Conservation (phyloP, 1,284 basidiomycete species). For the Abortiporus biennis region DNA sequence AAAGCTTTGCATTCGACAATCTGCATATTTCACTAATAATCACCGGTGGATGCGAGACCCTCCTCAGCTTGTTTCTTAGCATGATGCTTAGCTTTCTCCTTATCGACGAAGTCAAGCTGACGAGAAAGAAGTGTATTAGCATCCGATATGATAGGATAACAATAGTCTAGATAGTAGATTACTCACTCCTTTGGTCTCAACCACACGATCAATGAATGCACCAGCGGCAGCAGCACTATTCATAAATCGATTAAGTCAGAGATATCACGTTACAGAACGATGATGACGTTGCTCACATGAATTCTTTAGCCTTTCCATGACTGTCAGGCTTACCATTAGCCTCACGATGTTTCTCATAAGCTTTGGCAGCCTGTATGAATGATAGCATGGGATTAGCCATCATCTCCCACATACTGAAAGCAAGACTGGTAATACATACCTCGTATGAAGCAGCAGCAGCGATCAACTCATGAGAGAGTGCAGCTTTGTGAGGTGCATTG, state of each 20-base stretch:
- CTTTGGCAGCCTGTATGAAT: conserved; percentile 35
- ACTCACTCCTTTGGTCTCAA: conserved; percentile 42
- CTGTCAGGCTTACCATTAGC: conserved; percentile 30
- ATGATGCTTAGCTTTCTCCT: conserved; percentile 37
- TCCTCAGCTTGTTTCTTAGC: conserved; percentile 23
- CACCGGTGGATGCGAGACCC: conserved; percentile 13
- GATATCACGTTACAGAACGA: background rate
- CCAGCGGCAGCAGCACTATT: conserved; percentile 34
- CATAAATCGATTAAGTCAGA: conserved; percentile 1
- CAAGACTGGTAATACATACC: conserved; percentile 16
- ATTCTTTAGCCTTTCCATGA: conserved; percentile 34
- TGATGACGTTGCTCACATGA: conserved; percentile 19
- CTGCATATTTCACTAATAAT: too few species aligned
- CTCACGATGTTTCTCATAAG: conserved; percentile 35
- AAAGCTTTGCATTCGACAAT: too few species aligned
- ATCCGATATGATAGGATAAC: too few species aligned
- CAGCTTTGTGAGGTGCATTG: conserved; percentile 49
- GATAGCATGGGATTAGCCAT: background rate
- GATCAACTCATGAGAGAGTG: conserved; percentile 59
- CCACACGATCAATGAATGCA: conserved; percentile 37
- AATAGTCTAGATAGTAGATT: too few species aligned
- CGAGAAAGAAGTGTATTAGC: too few species aligned
- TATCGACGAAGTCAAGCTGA: conserved; percentile 37
- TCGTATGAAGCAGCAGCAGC: conserved; percentile 51
- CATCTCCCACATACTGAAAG: background rate